A percentile compares a stretch with the other conserved stretches of the same genome.
Evolutionary conservation across 2,329 filamentous ascomycete species (phyloP).

Genomic region (Blastomyces emzantsi): DNA sequence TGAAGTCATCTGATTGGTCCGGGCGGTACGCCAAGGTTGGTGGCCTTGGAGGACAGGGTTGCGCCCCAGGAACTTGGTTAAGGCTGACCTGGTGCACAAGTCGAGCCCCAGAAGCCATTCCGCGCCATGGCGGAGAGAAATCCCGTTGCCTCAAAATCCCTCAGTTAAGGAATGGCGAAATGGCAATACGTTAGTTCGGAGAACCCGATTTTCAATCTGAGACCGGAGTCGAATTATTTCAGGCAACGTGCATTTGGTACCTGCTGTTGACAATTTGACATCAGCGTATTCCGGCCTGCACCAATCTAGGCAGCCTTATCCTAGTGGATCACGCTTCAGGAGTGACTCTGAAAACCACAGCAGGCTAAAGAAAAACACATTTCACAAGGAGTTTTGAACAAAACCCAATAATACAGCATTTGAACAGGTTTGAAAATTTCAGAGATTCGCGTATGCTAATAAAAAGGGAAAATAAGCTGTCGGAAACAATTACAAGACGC

Average conservation of each 20-base stretch:
- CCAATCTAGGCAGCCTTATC: conserved; percentile 8
- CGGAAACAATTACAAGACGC: background rate
- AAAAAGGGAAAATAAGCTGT: background rate
- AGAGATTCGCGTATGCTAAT: background rate
- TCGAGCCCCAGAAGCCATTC: background rate
- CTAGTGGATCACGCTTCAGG: background rate
- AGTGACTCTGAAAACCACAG: background rate
- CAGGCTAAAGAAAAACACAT: background rate
- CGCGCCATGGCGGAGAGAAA: conserved; percentile 2
- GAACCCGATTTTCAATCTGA: background rate
- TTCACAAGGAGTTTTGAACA: background rate
- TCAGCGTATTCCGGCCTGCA: conserved; percentile 4
- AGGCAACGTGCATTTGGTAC: conserved; percentile 1
- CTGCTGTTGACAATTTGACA: background rate
- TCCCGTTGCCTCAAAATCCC: background rate
- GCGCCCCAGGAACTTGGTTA: background rate
- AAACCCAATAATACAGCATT: background rate
- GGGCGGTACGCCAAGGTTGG: background rate
- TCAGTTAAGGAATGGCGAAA: background rate
- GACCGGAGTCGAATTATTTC: background rate
- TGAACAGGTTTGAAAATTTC: conserved; percentile 1
- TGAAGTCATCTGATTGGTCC: background rate
- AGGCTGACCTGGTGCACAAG: conserved; percentile 1
- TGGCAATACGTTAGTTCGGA: background rate
- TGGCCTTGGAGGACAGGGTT: conserved; percentile 6